Evolutionary conservation across 1,284 basidiomycete genomes (phyloP).

Genomic region (Phellinidium pouzarii): DNA sequence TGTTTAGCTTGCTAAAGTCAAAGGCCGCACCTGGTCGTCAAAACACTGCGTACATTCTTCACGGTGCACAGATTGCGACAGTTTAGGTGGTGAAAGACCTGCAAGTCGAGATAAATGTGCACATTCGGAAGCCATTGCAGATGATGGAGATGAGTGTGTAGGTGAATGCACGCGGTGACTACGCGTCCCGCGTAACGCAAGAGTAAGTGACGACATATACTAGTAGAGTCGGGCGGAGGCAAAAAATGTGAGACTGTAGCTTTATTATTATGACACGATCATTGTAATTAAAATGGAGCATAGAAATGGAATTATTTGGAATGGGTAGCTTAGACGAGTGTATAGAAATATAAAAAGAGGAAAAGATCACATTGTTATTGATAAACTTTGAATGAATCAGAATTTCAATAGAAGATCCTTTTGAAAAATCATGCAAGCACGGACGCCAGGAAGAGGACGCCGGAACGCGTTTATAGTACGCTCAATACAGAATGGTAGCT

Average conservation of each 20-base stretch:
- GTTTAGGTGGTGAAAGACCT: constrained; percentile 27
- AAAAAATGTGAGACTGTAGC: too few relatives aligned
- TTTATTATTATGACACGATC: too few relatives aligned
- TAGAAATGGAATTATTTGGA: too few relatives aligned
- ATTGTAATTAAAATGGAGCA: too few relatives aligned
- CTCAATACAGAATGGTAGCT: not conserved
- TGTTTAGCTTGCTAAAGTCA: constrained; percentile 3
- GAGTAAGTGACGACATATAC: too few relatives aligned
- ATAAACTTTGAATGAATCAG: too few relatives aligned
- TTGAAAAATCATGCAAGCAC: too few relatives aligned
- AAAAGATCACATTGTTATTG: not conserved
- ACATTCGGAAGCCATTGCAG: constrained; percentile 7
- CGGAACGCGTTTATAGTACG: too few relatives aligned
- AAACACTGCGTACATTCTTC: constrained; percentile 97
- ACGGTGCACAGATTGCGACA: constrained; percentile 60
- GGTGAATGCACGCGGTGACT: not conserved
- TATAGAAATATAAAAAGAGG: not conserved
- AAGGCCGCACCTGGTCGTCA: constrained; percentile 71
- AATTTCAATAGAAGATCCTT: too few relatives aligned
- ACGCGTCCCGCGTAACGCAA: not conserved
- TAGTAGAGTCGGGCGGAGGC: too few relatives aligned
- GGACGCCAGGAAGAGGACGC: not conserved
- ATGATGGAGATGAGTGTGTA: not conserved
- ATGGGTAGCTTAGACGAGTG: too few relatives aligned
- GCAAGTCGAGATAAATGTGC: constrained; percentile 2